Percentiles rank a stretch among this genome's conserved stretches.
phyloP scores from a whole-genome alignment of 1,284 basidiomycete species.

The Ganoderma sinense region DNA sequence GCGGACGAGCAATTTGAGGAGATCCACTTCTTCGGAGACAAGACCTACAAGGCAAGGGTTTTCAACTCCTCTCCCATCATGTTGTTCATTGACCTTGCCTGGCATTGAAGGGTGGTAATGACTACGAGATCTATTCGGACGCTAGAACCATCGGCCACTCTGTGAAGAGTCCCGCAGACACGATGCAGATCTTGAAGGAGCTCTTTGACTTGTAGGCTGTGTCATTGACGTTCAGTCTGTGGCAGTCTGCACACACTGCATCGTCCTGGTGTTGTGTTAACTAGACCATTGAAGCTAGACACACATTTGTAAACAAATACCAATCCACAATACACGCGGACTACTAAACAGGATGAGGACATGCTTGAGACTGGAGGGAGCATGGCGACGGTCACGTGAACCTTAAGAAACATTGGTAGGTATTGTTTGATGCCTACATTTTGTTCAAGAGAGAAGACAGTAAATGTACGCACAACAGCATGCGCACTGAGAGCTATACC shows the following conservation, averaged over 20 bases:
- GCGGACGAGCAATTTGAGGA: constrained; percentile 88
- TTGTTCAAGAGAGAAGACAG: too few species aligned
- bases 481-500: too few species aligned
- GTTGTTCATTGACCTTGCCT: neutral
- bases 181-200: constrained; percentile 74
- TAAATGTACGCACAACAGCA: too few species aligned
- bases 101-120: constrained; percentile 86
- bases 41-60: constrained; percentile 72
- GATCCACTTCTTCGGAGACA: constrained; percentile 99
- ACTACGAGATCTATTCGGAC: constrained; percentile 92
- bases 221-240: neutral
- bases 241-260: neutral
- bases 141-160: constrained; percentile 88
- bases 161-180: constrained; percentile 83
- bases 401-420: too few species aligned
- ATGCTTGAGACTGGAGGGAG: too few species aligned
- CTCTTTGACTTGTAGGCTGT: constrained; percentile 60
- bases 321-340: neutral
- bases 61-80: neutral
- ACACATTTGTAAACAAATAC: neutral
- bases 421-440: too few species aligned
- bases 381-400: too few species aligned
- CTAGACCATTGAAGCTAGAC: neutral
- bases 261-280: neutral
- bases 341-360: neutral